Conservation (phyloP, 768 basidiomycete species). For the Cantharellus cinnabarinus region DNA sequence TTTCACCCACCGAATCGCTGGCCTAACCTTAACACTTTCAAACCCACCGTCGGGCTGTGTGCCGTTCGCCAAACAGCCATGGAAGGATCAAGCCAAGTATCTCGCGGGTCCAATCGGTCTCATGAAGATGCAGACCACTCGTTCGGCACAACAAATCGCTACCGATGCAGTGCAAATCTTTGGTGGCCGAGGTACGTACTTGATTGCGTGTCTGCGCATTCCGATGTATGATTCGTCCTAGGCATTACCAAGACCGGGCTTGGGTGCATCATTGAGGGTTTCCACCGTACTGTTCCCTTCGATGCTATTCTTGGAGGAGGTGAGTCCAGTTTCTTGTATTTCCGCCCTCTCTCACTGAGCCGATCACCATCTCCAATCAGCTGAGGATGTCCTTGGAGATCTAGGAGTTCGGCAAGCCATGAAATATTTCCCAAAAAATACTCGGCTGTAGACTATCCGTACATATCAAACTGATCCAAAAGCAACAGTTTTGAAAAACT, state of each 20-base stretch:
- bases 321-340: constrained; percentile 24
- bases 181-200: constrained; percentile 5
- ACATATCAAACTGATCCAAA: background rate
- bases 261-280: constrained; percentile 55
- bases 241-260: constrained; percentile 69
- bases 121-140: constrained; percentile 30
- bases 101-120: constrained; percentile 1
- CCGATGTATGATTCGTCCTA: background rate
- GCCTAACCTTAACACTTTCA: background rate
- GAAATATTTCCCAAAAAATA: constrained; percentile 32
- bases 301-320: constrained; percentile 69
- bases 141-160: constrained; percentile 58
- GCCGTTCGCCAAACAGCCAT: constrained; percentile 16
- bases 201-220: background rate
- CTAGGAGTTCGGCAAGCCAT: constrained; percentile 69
- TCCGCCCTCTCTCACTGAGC: background rate
- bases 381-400: constrained; percentile 36
- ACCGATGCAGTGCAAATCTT: constrained; percentile 33
- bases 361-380: background rate
- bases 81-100: constrained; percentile 46
- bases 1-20: background rate
- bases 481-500: background rate
- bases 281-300: constrained; percentile 64
- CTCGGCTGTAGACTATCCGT: background rate
- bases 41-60: background rate